A percentile compares a stretch with the other conserved stretches of the same genome.
Conservation (phyloP, 2,329 filamentous ascomycete genomes). For the Thermothelomyces thermophilus region DNA sequence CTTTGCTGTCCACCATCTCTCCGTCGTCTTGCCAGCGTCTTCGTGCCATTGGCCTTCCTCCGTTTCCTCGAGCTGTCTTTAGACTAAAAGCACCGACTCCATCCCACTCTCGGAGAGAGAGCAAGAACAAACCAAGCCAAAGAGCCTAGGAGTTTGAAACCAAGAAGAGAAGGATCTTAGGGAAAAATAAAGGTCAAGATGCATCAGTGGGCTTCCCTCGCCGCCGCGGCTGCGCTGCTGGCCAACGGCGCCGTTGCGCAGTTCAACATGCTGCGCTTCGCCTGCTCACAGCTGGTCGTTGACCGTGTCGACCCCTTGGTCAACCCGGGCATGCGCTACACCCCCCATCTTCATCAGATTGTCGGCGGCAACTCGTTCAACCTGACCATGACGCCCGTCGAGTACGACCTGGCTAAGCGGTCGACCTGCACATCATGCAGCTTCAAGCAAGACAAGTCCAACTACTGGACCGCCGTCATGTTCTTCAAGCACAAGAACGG, state of each 20-base stretch:
- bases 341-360: constrained; percentile 42
- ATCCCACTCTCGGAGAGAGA: background rate
- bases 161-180: background rate
- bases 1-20: background rate
- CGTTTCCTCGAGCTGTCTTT: too few species aligned
- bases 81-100: background rate
- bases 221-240: constrained; percentile 27
- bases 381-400: constrained; percentile 36
- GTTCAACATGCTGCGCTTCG: constrained; percentile 40
- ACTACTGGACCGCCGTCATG: constrained; percentile 43
- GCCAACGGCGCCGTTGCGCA: constrained; percentile 28
- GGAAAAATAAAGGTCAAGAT: constrained; percentile 19
- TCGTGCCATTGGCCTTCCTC: too few species aligned
- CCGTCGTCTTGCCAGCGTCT: background rate
- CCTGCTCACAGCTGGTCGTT: constrained; percentile 42
- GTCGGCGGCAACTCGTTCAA: constrained; percentile 42
- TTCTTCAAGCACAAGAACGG: constrained; percentile 41
- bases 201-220: constrained; percentile 24
- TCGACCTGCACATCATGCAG: constrained; percentile 40
- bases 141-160: background rate
- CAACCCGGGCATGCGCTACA: constrained; percentile 39
- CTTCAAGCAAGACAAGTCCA: constrained; percentile 39
- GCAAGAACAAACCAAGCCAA: background rate
- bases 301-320: constrained; percentile 42
- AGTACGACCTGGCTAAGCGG: constrained; percentile 30